These are phyloP conservation scores for Saccharomyces pastorianus DNA, from an alignment of 1,139 yeast species.

Conservation along the genomic window DNA sequence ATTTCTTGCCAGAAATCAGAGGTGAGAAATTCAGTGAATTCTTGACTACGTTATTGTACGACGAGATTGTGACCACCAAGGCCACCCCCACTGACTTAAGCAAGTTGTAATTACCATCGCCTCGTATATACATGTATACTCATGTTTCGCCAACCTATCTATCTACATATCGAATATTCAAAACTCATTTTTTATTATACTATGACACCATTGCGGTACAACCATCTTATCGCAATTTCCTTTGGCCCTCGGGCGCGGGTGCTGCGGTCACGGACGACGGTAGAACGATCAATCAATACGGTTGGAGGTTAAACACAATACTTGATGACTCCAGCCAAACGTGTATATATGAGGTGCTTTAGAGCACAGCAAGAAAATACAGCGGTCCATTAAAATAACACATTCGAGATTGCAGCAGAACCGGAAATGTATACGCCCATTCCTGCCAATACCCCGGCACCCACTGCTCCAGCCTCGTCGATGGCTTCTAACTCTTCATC, in stretches of 20 bases:
- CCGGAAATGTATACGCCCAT: not conserved
- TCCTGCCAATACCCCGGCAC: not conserved
- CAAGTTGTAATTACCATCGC: constrained; percentile 19
- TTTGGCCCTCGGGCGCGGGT: not conserved
- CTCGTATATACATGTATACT: not conserved
- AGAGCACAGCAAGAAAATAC: not conserved
- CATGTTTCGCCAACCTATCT: not conserved
- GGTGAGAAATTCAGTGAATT: constrained; percentile 68
- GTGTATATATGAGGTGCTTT: not conserved
- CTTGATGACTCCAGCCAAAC: not conserved
- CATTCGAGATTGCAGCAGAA: not conserved
- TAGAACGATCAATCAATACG: not conserved
- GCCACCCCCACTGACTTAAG: constrained; percentile 33
- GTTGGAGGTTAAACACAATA: not conserved
- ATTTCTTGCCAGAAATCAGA: constrained; percentile 59
- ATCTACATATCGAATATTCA: not conserved
- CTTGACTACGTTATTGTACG: constrained; percentile 63
- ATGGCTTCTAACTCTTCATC: not conserved
- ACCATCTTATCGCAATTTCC: not conserved
- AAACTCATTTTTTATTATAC: not conserved
- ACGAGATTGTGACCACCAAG: constrained; percentile 50
- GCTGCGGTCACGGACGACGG: not conserved
- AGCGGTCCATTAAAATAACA: not conserved
- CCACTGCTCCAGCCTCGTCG: not conserved
- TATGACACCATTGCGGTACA: not conserved